A percentile compares a stretch with the other conserved stretches of the same genome.
These are phyloP conservation scores for Calonectria pteridis DNA, from an alignment of 2,329 filamentous ascomycete species.

Conservation along the genomic window DNA sequence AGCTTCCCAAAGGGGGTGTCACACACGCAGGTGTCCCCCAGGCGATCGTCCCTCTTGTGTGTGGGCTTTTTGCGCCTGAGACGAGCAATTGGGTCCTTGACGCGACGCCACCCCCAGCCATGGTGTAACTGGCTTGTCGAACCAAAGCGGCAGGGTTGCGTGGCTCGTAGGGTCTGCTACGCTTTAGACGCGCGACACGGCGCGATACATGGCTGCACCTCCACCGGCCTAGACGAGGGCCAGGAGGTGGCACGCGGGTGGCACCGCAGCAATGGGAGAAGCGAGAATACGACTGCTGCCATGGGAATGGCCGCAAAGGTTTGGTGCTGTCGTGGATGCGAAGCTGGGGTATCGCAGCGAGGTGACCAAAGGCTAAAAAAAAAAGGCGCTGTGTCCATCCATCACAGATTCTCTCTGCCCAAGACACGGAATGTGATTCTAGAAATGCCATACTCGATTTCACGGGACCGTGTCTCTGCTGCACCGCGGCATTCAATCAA, in stretches of 20 bases:
- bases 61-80: background rate
- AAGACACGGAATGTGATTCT: background rate
- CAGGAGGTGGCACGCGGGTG: conserved; percentile 7
- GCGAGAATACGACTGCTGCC: background rate
- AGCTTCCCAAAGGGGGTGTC: conserved; percentile 21
- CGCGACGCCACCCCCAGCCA: background rate
- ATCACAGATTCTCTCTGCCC: background rate
- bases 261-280: conserved; percentile 1
- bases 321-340: background rate
- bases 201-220: background rate
- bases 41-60: conserved; percentile 4
- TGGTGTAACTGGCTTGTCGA: background rate
- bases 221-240: conserved; percentile 13
- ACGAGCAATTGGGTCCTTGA: background rate
- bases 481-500: background rate
- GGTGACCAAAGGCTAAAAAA: background rate
- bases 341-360: background rate
- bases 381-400: background rate
- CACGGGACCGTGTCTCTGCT: background rate
- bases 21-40: no score
- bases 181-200: conserved; percentile 4
- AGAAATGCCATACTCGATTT: background rate
- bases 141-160: background rate
- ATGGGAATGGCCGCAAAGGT: background rate
- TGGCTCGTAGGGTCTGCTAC: background rate